Evolutionary conservation across 2,329 filamentous ascomycete genomes (phyloP), one percentile per base, ranked within the genome.

Genomic region (Fusarium scirpi): DNA sequence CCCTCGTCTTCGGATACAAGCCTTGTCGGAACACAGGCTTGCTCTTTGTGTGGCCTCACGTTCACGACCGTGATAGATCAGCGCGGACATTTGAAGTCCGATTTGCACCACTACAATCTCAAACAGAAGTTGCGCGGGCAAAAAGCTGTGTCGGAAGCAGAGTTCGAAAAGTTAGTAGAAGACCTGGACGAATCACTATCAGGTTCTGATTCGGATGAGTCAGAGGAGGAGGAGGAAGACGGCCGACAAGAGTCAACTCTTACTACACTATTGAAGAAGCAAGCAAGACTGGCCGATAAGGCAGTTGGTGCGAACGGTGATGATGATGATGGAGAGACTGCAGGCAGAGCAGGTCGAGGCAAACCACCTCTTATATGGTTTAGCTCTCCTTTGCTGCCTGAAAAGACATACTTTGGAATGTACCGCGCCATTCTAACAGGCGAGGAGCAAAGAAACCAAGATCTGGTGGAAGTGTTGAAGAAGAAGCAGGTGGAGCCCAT

Each of bases 101-200:
- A 99, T 76, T 85, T 97, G 51, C 96, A 99, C 79, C 88, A 91
- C 70, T 99, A 98, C 82, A 99, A 99, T 78, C 82, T 98, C 66
- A 98, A 97, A 81, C 92, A 95, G 78, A 97, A 93, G 83, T 83
- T 97, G 60, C 90, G 93, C 48, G 93, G 93, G 0, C 85, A 86
- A 62, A 86, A 86, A 12, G 81, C 92, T 0, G 91, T 98, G 3
- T 88, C 89, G 3, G 96, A 99, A 77, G 79, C 78, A 10, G 94
- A 97, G 34, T 99, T 99, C 72, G 93, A 96, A 78, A 93, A 91
- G 77, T 85, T 98, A 9, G 86, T 98, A 10, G 93, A 90, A 38
- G 89, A 96, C 63, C 84, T 99, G 34, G 93, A 98, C 73, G 95
- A 99, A 83, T 96, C 92, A 76, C 86, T 97, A 64, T 98, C 96